Percentiles rank a stretch among this genome's conserved stretches.
Conservation (phyloP, 768 basidiomycete species). For the Amanita subjunquillea region DNA sequence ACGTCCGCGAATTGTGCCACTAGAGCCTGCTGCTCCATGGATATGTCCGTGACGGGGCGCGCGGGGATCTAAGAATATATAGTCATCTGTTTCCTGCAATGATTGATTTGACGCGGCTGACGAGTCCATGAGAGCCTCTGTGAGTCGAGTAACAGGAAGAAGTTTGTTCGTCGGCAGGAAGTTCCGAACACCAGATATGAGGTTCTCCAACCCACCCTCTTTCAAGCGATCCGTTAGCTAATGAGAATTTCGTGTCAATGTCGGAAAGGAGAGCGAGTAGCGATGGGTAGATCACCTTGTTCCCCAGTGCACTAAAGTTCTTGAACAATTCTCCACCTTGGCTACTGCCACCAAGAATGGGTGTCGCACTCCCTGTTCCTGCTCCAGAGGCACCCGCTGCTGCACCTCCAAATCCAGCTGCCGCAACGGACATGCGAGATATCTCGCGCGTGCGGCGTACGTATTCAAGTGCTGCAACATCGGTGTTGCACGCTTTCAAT, state of each 20-base stretch:
- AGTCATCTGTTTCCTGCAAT: conserved; percentile 93
- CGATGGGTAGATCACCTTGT: conserved; percentile 44
- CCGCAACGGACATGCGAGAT: conserved; percentile 72
- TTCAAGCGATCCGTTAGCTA: conserved; percentile 89
- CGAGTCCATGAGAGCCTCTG: conserved; percentile 97
- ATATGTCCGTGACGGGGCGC: conserved; percentile 50
- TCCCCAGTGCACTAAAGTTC: conserved; percentile 88
- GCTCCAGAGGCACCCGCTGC: not conserved
- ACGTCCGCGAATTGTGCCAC: conserved; percentile 27
- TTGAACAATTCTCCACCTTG: conserved; percentile 85
- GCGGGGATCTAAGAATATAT: conserved; percentile 86
- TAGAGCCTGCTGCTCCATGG: conserved; percentile 44
- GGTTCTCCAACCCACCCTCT: conserved; percentile 93
- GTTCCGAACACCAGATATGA: conserved; percentile 96
- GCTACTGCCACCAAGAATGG: conserved; percentile 44
- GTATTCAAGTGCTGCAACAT: conserved; percentile 81
- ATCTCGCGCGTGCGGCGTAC: conserved; percentile 89
- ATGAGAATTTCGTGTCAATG: conserved; percentile 4
- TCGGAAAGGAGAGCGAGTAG: not conserved
- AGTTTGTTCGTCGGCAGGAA: conserved; percentile 94
- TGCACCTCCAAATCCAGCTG: conserved; percentile 24
- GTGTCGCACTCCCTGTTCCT: conserved; percentile 51
- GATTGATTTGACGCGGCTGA: conserved; percentile 90
- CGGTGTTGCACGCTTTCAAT: conserved; percentile 72
- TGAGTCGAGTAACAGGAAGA: conserved; percentile 82